Base-by-base conservation (phyloP, 768 basidiomycete genomes). In the Pisolithus tinctorius region DNA sequence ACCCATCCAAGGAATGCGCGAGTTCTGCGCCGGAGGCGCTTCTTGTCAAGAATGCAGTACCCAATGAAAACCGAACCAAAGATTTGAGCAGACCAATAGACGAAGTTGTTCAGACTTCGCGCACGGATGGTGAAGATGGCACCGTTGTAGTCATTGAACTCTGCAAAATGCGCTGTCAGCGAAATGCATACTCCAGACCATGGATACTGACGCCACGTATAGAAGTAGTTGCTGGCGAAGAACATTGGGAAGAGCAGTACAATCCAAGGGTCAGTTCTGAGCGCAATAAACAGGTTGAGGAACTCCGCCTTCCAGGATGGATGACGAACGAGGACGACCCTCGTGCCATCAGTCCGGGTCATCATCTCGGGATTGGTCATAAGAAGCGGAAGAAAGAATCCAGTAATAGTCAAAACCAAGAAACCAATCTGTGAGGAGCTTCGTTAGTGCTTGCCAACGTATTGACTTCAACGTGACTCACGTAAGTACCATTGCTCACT, bases 231-330 rank as follows among this genome's bases (percentile, higher is more conserved):
- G 48, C 82, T 84, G 5, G 85, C 80, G 50, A 88, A 78, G 68
- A 91, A 90, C 83, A 91, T 86, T 30, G 90, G 89, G 71, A 92
- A 87, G 30, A 90, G 79, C 3, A 88, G 67, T 8, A 90, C 26
- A 59, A 93, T 82, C 70, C 79, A 74, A 0, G 86, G 86, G 58
- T 92, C 89, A 2, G 78, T 81, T 48, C 71, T 77, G 45, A 93
- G 71, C 0, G 84, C 79, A 47, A 84, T 53, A 67, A 78, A 88
- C 25, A 92, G 75, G 5, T 82, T 83, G 53, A 75, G 68, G 48
- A 91, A 69, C 65, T 92, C 89, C 2, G 76, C 72, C 60, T 79
- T 86, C 87, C 88, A 91, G 1, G 83, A 84, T 7, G 87, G 82
- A 46, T 89, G 82, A 20, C 75, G 78, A 11, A 74, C 71, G 4